phyloP scores from a whole-genome alignment of 495 filamentous ascomycete genomes.

The Aspergillus funiculosus region DNA sequence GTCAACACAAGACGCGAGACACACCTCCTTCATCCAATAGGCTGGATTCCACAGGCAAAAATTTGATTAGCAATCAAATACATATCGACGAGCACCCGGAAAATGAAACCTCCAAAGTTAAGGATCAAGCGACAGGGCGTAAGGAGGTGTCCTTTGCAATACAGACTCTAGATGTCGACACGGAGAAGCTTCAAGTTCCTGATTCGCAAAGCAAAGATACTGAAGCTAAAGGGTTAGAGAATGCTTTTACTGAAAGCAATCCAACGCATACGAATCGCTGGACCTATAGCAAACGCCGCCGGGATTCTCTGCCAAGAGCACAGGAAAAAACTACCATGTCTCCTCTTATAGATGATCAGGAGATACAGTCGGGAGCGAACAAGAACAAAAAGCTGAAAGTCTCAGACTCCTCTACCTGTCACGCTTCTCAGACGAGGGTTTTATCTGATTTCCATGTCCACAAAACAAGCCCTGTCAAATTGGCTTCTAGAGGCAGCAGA shows the following conservation, averaged over 20 bases:
- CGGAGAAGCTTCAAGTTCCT: constrained; percentile 5
- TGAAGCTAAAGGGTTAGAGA: background rate
- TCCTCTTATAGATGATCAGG: background rate
- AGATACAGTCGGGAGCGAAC: background rate
- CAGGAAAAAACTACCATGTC: background rate
- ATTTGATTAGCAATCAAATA: too few species aligned
- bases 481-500: constrained; percentile 20
- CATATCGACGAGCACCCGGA: too few species aligned
- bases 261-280: constrained; percentile 11
- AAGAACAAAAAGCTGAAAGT: constrained; percentile 13
- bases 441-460: constrained; percentile 14
- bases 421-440: constrained; percentile 3
- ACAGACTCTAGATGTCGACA: background rate
- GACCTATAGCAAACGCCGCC: constrained; percentile 21
- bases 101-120: constrained; percentile 5
- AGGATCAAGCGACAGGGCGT: background rate
- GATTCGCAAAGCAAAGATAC: background rate
- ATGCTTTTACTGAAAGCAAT: background rate
- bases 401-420: background rate
- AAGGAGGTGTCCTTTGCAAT: constrained; percentile 30
- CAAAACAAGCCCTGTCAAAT: constrained; percentile 19
- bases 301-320: background rate
- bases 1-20: too few species aligned
- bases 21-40: too few species aligned
- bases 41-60: too few species aligned